These are phyloP conservation scores for Daedalea quercina DNA, from an alignment of 768 basidiomycete species.

Conservation along the genomic window DNA sequence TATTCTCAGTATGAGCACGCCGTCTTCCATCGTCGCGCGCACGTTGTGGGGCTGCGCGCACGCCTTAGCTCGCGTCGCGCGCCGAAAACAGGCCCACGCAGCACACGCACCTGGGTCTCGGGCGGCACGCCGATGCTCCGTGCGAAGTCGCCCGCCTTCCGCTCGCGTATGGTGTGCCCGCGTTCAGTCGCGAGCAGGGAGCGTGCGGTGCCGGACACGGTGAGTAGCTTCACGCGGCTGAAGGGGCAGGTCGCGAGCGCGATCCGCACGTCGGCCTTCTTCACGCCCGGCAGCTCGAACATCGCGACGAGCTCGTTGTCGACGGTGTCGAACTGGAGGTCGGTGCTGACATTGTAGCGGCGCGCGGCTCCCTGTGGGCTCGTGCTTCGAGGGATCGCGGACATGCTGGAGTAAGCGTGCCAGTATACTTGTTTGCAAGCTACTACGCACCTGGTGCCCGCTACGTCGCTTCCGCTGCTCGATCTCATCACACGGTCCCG, in stretches of 20 bases:
- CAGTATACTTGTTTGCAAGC: too few species aligned
- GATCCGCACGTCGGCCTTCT: slow-evolving; percentile 49
- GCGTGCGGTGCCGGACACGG: slow-evolving; percentile 40
- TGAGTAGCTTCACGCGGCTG: slow-evolving; percentile 58
- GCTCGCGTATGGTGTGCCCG: slow-evolving; percentile 38
- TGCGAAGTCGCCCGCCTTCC: slow-evolving; percentile 44
- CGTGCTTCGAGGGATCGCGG: not conserved
- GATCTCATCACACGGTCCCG: slow-evolving; percentile 6
- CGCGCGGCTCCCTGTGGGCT: slow-evolving; percentile 4
- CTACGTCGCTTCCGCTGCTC: slow-evolving; percentile 1
- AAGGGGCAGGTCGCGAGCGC: slow-evolving; percentile 53
- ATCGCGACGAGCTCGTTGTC: slow-evolving; percentile 47
- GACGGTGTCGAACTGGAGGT: slow-evolving; percentile 49
- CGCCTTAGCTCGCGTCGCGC: slow-evolving; percentile 8
- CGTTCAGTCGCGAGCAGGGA: slow-evolving; percentile 29
- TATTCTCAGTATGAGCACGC: slow-evolving; percentile 52
- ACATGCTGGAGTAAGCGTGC: not conserved
- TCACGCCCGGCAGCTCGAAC: slow-evolving; percentile 67
- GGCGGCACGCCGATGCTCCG: slow-evolving; percentile 49
- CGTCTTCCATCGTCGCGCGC: slow-evolving; percentile 49
- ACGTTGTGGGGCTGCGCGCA: slow-evolving; percentile 44
- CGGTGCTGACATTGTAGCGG: slow-evolving; percentile 49
- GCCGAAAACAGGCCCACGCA: slow-evolving; percentile 6
- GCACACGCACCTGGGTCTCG: slow-evolving; percentile 49
- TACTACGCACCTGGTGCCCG: not conserved